Evolutionary conservation across 345 rosid species (phyloP).

Genomic region (Salix suchowensis): DNA sequence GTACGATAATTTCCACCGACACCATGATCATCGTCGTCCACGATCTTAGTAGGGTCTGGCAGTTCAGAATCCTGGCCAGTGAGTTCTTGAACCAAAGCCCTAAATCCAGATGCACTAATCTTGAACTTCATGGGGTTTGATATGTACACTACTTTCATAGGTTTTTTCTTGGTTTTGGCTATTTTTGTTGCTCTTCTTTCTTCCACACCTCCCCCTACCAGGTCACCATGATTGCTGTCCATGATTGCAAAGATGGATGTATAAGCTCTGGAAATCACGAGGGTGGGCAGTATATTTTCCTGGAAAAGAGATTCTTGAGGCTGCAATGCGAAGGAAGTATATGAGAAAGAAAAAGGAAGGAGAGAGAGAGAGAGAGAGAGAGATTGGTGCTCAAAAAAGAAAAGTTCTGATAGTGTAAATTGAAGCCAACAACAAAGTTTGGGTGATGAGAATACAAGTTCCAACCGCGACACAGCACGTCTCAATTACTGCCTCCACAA

Average conservation of each 20-base stretch:
- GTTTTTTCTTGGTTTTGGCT: constrained; percentile 12
- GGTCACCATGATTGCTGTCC: not conserved
- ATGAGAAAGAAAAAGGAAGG: not conserved
- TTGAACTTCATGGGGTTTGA: constrained; percentile 48
- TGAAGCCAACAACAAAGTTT: not conserved
- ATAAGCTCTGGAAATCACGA: not conserved
- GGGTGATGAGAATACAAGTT: not conserved
- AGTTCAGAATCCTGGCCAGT: constrained; percentile 45
- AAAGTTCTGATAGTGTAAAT: not conserved
- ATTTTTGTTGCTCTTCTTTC: constrained; percentile 9
- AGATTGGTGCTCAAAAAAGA: not conserved
- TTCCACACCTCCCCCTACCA: not conserved
- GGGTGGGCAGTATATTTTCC: not conserved
- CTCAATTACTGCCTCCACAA: not conserved
- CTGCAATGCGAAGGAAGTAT: not conserved
- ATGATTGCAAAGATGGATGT: not conserved
- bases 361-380: not conserved
- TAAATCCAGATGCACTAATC: constrained; percentile 37
- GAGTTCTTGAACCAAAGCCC: constrained; percentile 44
- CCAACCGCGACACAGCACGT: not conserved
- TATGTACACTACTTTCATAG: constrained; percentile 49
- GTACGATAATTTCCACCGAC: constrained; percentile 1
- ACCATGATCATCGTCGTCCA: not conserved
- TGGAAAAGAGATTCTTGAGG: not conserved
- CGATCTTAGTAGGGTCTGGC: constrained; percentile 19